Evolutionary conservation across 2,329 filamentous ascomycete genomes (phyloP).

Genomic region (Aspergillus quadrilineatus): DNA sequence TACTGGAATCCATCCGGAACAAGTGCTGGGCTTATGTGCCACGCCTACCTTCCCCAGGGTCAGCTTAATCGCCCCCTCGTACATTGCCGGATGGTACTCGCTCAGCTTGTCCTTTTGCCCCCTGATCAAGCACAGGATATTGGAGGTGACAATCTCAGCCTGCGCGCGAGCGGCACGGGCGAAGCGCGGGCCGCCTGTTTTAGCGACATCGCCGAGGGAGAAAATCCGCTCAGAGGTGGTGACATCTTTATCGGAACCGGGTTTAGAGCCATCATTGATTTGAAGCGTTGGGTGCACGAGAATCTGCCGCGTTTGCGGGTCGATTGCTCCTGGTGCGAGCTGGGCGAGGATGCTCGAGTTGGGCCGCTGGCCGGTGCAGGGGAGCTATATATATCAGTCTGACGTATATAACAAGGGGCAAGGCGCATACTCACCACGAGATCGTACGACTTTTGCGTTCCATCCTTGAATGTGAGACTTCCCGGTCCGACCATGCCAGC

Average conservation of each 20-base stretch:
- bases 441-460: background rate
- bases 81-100: conserved; percentile 47
- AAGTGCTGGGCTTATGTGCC: too few relatives aligned
- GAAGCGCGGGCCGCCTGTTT: conserved; percentile 52
- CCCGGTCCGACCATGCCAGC: conserved; percentile 44
- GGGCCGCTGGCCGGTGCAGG: conserved; percentile 59
- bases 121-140: conserved; percentile 52
- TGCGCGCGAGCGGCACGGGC: conserved; percentile 57
- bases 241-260: too few relatives aligned
- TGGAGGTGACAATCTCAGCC: conserved; percentile 54
- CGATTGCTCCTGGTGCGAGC: conserved; percentile 47
- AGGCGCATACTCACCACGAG: background rate
- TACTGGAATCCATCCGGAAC: too few relatives aligned
- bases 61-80: conserved; percentile 52
- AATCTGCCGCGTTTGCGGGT: conserved; percentile 46
- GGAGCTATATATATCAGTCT: background rate
- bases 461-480: conserved; percentile 54
- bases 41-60: conserved; percentile 44
- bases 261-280: conserved; percentile 32
- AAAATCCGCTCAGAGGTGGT: conserved; percentile 50
- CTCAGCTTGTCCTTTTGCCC: conserved; percentile 36
- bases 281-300: conserved; percentile 59
- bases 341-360: conserved; percentile 51
- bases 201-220: conserved; percentile 63
- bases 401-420: background rate